These are phyloP conservation scores for Komagataella pastoris DNA, from an alignment of 805 yeast species.

Conservation along the genomic window DNA sequence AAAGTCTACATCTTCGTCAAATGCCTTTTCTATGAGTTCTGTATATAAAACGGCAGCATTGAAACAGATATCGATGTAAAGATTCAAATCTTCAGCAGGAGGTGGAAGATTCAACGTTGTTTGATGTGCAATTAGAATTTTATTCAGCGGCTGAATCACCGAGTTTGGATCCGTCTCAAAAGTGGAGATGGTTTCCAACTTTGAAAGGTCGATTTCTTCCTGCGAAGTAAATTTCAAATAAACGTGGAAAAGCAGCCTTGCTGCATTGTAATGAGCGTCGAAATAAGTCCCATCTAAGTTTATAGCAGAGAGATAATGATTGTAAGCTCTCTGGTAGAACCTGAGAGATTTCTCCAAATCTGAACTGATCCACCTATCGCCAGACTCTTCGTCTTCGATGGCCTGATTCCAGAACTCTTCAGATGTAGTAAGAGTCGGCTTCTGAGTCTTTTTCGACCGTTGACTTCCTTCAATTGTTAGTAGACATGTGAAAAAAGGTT, in stretches of 20 bases:
- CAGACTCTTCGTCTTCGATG: constrained; percentile 54
- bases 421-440: constrained; percentile 22
- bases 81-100: background rate
- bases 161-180: constrained; percentile 13
- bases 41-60: constrained; percentile 33
- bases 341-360: constrained; percentile 53
- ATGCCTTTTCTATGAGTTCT: constrained; percentile 28
- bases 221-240: constrained; percentile 34
- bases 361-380: constrained; percentile 59
- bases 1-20: constrained; percentile 10
- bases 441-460: background rate
- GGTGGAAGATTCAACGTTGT: constrained; percentile 16
- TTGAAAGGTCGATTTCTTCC: constrained; percentile 26
- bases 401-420: constrained; percentile 46
- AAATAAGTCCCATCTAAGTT: constrained; percentile 9
- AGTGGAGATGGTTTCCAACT: constrained; percentile 18
- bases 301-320: constrained; percentile 25
- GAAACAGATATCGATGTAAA: constrained; percentile 26
- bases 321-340: constrained; percentile 47
- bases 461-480: background rate
- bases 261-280: constrained; percentile 47
- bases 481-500: background rate
- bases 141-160: constrained; percentile 23
- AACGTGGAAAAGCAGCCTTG: constrained; percentile 45
- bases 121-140: constrained; percentile 26